Evolutionary conservation across 2,329 filamentous ascomycete species (phyloP).

Genomic region (Alternaria sp.): DNA sequence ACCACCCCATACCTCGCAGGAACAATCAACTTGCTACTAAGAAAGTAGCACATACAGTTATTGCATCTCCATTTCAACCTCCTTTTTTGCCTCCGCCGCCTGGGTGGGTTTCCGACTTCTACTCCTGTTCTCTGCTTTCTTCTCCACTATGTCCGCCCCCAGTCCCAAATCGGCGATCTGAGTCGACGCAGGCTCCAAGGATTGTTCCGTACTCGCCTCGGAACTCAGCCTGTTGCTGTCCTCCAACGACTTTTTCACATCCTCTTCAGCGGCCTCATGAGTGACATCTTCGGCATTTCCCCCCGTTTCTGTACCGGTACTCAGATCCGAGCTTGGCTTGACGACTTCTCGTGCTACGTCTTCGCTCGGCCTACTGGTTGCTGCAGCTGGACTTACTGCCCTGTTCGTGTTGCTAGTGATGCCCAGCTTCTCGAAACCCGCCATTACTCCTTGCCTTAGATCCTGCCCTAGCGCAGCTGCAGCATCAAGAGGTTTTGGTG

Average conservation of each 20-base stretch:
- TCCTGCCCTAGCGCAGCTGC: slow-evolving; percentile 42
- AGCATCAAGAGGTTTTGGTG: slow-evolving; percentile 33
- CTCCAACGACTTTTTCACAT: not conserved
- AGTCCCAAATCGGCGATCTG: slow-evolving; percentile 2
- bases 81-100: slow-evolving; percentile 28
- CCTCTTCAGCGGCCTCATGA: not conserved
- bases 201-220: not conserved
- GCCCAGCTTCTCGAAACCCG: slow-evolving; percentile 42
- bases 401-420: slow-evolving; percentile 26
- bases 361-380: slow-evolving; percentile 20
- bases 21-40: not conserved
- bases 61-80: slow-evolving; percentile 50
- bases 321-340: slow-evolving; percentile 18
- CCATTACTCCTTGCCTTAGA: slow-evolving; percentile 40
- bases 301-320: not conserved
- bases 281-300: not conserved
- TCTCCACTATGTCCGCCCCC: slow-evolving; percentile 16
- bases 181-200: not conserved
- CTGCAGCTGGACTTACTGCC: slow-evolving; percentile 26
- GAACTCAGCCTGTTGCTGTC: not conserved
- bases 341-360: slow-evolving; percentile 20
- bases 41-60: slow-evolving; percentile 11
- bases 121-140: slow-evolving; percentile 23
- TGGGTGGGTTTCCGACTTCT: slow-evolving; percentile 29
- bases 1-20: not conserved